Evolutionary conservation across 192 early-diverging fungal species (phyloP).

Genomic region (Coemansia sp.): DNA sequence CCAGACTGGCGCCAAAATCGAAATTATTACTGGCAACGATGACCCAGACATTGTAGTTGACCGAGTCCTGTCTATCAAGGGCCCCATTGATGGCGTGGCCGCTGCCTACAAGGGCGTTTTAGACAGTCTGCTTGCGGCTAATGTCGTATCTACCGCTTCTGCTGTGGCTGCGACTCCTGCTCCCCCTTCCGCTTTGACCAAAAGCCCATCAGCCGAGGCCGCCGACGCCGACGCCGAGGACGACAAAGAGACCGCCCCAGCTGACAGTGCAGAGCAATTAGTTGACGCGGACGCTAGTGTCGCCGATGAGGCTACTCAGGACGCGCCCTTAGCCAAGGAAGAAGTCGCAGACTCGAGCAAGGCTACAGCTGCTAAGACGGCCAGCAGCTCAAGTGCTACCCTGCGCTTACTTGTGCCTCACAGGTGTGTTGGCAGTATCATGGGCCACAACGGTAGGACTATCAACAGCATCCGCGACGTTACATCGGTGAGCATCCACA

Average conservation of each 20-base stretch:
- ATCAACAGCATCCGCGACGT: slow-evolving; percentile 52
- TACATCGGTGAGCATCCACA: slow-evolving; percentile 47
- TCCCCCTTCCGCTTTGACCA: neutral
- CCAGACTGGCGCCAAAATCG: slow-evolving; percentile 21
- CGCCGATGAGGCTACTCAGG: neutral
- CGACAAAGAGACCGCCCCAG: neutral
- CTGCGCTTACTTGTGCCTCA: slow-evolving; percentile 54
- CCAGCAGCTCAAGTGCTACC: slow-evolving; percentile 10
- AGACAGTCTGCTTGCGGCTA: slow-evolving; percentile 26
- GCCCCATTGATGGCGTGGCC: slow-evolving; percentile 37
- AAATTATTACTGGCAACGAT: slow-evolving; percentile 48
- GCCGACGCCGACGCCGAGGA: neutral
- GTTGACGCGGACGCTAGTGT: neutral
- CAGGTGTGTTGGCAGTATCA: slow-evolving; percentile 57
- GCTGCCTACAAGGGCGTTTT: slow-evolving; percentile 33
- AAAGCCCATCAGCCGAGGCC: slow-evolving; percentile 4
- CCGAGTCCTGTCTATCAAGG: slow-evolving; percentile 49
- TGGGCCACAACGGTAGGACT: slow-evolving; percentile 54
- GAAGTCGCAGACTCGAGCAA: neutral
- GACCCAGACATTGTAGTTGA: slow-evolving; percentile 58
- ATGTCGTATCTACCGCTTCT: neutral
- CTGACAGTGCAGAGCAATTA: neutral
- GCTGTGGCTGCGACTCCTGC: neutral
- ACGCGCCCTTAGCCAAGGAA: neutral
- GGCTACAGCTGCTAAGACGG: neutral